Base-by-base conservation (phyloP, 2,329 filamentous ascomycete genomes). In the Phaeomoniella chlamydospora region DNA sequence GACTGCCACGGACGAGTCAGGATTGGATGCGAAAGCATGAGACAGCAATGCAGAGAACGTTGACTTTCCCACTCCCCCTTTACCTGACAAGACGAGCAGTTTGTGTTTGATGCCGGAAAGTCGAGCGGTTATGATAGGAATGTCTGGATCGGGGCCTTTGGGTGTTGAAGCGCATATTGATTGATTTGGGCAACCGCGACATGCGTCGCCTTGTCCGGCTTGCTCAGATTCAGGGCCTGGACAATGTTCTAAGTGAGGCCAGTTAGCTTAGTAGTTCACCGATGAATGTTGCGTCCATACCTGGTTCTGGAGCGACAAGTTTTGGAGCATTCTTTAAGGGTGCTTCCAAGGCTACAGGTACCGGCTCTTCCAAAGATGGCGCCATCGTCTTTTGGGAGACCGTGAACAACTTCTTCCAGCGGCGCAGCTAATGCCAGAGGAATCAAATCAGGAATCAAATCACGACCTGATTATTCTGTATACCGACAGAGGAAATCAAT, bases 41-140 rank as follows among this genome's bases (percentile, higher is more conserved):
- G 83, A 81, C 13, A 96, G 74, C 49, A 96, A 74, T 2, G 77
- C 80, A 3, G 83, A 88, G 53, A 96, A 93, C 0, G 90, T 96
- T 46, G 81, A 90, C 62, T 98, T 98, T 5, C 90, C 90, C 1
- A 98, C 90, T 33, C 90, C 90, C 42, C 90, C 90, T 67, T 96
- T 98, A 42, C 90, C 90, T 35, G 80, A 88, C 3, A 98, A 69
- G 4, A 98, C 78, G 35, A 98, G 71, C 39, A 98, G 80, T 60
- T 96, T 96, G 64, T 96, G 88, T 49, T 76, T 75, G 43, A 98
- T 81, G 35, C 74, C 74, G 9, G 77, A 69, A 3, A 98, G 76
- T 3, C 88, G 82, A 38, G 79, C 73, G 12, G 86, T 80, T 49
- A 98, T 94, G 45, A 90, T 57, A 3, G 86, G 78, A 32, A 96